Percentiles rank a stretch among this genome's conserved stretches.
Conservation (phyloP, 2,329 filamentous ascomycete genomes). For the Diplocarpon mali region DNA sequence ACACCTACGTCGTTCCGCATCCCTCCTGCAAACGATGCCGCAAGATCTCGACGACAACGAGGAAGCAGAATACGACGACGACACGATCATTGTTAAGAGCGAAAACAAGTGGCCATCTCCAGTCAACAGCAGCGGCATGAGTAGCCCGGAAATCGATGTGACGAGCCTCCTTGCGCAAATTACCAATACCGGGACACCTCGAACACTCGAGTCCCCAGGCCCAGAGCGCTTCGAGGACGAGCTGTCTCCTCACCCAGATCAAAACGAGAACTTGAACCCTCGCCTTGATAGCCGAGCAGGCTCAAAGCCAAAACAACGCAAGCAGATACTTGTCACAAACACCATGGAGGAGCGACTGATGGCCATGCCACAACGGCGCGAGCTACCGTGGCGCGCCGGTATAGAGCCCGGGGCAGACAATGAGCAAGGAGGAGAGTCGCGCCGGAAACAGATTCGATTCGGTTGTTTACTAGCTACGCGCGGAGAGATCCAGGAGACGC, state of each 20-base stretch:
- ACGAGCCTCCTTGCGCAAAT: conserved; percentile 17
- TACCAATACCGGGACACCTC: conserved; percentile 17
- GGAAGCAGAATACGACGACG: conserved; percentile 12
- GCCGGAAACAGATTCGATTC: conserved; percentile 26
- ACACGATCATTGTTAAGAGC: conserved; percentile 2
- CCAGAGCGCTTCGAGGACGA: conserved; percentile 19
- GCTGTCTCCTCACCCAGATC: neutral
- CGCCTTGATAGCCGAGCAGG: conserved; percentile 2
- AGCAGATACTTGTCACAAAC: conserved; percentile 7
- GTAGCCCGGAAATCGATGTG: conserved; percentile 9
- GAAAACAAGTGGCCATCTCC: conserved; percentile 3
- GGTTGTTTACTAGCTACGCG: conserved; percentile 26
- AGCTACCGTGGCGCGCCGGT: conserved; percentile 24
- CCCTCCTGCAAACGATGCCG: conserved; percentile 15
- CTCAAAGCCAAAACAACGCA: conserved; percentile 6
- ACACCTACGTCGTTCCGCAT: conserved; percentile 2
- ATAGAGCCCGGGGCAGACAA: conserved; percentile 24
- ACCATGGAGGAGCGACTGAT: conserved; percentile 26
- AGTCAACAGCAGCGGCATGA: conserved; percentile 18
- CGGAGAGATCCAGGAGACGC: conserved; percentile 19
- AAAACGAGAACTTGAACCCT: neutral
- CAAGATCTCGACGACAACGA: conserved; percentile 14
- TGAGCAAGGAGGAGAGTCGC: conserved; percentile 25
- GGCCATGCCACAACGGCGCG: conserved; percentile 23
- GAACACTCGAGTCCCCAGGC: conserved; percentile 9